Evolutionary conservation across 2,329 filamentous ascomycete species (phyloP).

Genomic region (Diaporthe vexans): DNA sequence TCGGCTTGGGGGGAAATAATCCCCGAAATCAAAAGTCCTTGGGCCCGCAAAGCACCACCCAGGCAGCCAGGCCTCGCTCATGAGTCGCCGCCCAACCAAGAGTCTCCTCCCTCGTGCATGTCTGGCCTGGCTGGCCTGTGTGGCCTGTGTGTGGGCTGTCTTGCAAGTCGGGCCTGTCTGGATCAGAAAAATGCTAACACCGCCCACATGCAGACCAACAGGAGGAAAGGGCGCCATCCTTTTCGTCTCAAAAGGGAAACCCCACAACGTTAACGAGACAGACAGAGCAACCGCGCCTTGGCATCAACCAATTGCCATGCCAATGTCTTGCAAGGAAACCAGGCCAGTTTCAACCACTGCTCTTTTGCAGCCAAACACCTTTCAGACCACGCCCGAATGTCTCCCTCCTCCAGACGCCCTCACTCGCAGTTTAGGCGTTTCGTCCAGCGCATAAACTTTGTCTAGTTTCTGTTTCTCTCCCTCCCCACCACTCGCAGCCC

Average conservation of each 20-base stretch:
- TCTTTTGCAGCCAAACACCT: slow-evolving; percentile 4
- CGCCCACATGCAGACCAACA: background rate
- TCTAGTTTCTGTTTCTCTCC: slow-evolving; percentile 18
- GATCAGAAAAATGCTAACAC: background rate
- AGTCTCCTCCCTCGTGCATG: slow-evolving; percentile 24
- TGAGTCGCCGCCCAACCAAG: slow-evolving; percentile 20
- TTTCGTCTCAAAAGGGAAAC: slow-evolving; percentile 1
- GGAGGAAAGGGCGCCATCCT: slow-evolving; percentile 4
- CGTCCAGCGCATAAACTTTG: slow-evolving; percentile 17
- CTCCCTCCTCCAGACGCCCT: background rate
- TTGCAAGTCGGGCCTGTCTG: background rate
- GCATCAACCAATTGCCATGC: background rate
- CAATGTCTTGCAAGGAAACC: slow-evolving; percentile 1
- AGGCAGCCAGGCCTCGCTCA: background rate
- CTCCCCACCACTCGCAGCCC: background rate
- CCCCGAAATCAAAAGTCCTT: slow-evolving; percentile 20
- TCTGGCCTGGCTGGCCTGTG: background rate
- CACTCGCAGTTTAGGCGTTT: slow-evolving; percentile 25
- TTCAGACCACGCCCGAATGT: background rate
- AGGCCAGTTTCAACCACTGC: slow-evolving; percentile 23
- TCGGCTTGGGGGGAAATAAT: slow-evolving; percentile 22
- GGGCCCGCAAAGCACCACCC: slow-evolving; percentile 7
- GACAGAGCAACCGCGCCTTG: background rate
- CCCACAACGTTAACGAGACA: slow-evolving; percentile 18
- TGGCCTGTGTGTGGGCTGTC: background rate